Base-by-base conservation (phyloP, 495 filamentous ascomycete genomes). In the Choiromyces venosus region DNA sequence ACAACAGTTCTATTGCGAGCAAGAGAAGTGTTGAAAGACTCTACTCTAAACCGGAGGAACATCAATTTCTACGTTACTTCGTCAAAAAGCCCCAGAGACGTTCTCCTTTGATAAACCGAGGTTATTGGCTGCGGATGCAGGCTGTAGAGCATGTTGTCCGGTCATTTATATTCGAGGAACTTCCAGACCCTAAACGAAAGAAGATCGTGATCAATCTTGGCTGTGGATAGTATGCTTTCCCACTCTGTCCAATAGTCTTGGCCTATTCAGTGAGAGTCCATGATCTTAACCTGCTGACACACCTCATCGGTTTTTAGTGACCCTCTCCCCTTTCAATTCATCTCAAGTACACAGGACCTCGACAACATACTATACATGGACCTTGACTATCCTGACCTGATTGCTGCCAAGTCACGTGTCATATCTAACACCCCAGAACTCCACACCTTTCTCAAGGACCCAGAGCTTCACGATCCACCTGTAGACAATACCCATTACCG, bases 21-120 rank as follows among this genome's bases (percentile, higher is more conserved):
- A 97, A 97, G 81, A 87, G 93, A 73, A 93, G 91, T 76, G 93
- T 97, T 38, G 92, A 96, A 80, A 88, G 89, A 77, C 85, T 95
- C 29, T 97, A 97, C 82, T 90, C 90, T 71, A 70, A 76, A 76
- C 82, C 87, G 21, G 82, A 88, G 70, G 86, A 94, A 74, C 87
- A 90, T 29, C 89, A 93, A 79, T 96, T 93, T 85, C 93, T 95
- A 76, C 89, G 91, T 19, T 89, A 90, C 79, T 97, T 97, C 82
- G 92, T 96, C 37, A 89, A 88, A 79, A 96, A 94, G 82, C 90
- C 91, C 67, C 88, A 91, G 83, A 85, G 92, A 71, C 85, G 93
- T 36, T 87, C 92, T 25, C 94, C 94, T 5, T 83, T 96, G 35
- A 95, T 96, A 79, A 96, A 96, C 80, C 86, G 93, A 38, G 93